Evolutionary conservation across 345 rosid genomes (phyloP), one percentile per base, ranked within the genome.

Genomic region (Moricandia moricandioides): DNA sequence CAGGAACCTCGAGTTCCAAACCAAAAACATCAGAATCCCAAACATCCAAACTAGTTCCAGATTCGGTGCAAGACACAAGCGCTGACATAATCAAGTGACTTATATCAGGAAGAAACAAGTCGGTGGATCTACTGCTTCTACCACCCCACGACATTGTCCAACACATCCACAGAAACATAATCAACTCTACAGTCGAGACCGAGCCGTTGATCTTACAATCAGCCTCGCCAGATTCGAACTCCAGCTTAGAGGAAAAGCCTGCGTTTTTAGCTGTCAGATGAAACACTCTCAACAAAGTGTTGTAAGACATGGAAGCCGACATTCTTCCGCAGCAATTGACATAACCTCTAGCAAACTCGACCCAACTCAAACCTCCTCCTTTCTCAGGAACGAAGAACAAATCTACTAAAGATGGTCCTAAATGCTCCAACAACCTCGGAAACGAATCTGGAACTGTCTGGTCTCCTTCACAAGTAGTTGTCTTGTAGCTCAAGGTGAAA

Each of bases 321-420:
- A 88, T 84, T 81, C 93, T 88, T 30, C 92, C 96, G 35, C 99
- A 90, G 64, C 89, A 95, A 67, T 82, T 87, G 24, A 89, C 84
- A 72, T 86, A 95, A 33, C 97, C 97, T 75, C 70, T 84, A 30
- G 88, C 83, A 77, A 91, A 89, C 69, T 87, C 96, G 31, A 86
- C 64, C 99, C 96, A 90, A 62, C 74, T 79, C 72, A 92, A 26
- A 7, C 86, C 88, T 61, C 83, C 89, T 60, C 81, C 93, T 64
- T 86, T 80, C 5, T 78, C 84, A 18, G 85, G 57, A 0, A 82
- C 68, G 47, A 88, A 94, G 81, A 86, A 88, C 11, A 85, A 29
- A 52, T 92, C 97, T 9, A 86, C 87, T 13, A 90, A 70, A 3
- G 97, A 85, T n/a, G 83, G 45, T 40, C 92, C 93, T 70, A 94